Percentiles rank a stretch among this genome's conserved stretches.
These are phyloP conservation scores for Tuber magnatum DNA, from an alignment of 495 filamentous ascomycete species.

Conservation along the genomic window DNA sequence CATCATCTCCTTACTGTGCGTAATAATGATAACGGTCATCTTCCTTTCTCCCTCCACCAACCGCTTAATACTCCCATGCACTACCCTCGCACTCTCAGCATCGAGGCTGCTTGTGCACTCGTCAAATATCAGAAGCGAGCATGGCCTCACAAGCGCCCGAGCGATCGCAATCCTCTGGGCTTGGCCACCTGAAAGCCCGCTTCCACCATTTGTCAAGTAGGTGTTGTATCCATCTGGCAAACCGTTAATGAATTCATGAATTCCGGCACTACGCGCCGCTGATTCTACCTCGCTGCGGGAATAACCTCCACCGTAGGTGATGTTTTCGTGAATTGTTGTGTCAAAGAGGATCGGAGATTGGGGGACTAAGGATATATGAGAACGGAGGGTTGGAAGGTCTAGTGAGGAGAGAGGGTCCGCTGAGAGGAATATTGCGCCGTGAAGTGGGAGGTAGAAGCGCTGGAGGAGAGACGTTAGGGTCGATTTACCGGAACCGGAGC, in stretches of 20 bases:
- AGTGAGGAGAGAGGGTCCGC: slow-evolving; percentile 51
- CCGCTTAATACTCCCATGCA: slow-evolving; percentile 56
- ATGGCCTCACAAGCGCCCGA: slow-evolving; percentile 63
- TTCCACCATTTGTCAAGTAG: slow-evolving; percentile 56
- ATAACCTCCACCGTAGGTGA: slow-evolving; percentile 58
- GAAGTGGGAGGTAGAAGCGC: slow-evolving; percentile 51
- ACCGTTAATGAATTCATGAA: slow-evolving; percentile 72
- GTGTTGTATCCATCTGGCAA: slow-evolving; percentile 70
- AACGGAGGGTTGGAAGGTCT: slow-evolving; percentile 58
- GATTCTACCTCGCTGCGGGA: slow-evolving; percentile 44
- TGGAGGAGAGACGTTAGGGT: slow-evolving; percentile 73
- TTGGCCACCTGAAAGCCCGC: slow-evolving; percentile 73
- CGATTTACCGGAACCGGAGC: slow-evolving; percentile 82
- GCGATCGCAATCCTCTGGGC: slow-evolving; percentile 77
- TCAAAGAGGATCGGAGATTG: slow-evolving; percentile 76
- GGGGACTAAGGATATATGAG: slow-evolving; percentile 64
- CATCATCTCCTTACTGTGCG: slow-evolving; percentile 66
- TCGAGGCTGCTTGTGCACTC: slow-evolving; percentile 84
- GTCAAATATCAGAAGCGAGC: slow-evolving; percentile 70
- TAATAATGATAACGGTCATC: slow-evolving; percentile 61
- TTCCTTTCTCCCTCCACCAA: slow-evolving; percentile 47
- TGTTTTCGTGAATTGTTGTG: slow-evolving; percentile 64
- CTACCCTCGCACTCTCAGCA: slow-evolving; percentile 55
- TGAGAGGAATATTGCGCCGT: slow-evolving; percentile 51
- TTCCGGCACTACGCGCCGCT: slow-evolving; percentile 62